Base-by-base conservation (phyloP, 2,329 filamentous ascomycete genomes). In the Gaeumannomyces sp. region DNA sequence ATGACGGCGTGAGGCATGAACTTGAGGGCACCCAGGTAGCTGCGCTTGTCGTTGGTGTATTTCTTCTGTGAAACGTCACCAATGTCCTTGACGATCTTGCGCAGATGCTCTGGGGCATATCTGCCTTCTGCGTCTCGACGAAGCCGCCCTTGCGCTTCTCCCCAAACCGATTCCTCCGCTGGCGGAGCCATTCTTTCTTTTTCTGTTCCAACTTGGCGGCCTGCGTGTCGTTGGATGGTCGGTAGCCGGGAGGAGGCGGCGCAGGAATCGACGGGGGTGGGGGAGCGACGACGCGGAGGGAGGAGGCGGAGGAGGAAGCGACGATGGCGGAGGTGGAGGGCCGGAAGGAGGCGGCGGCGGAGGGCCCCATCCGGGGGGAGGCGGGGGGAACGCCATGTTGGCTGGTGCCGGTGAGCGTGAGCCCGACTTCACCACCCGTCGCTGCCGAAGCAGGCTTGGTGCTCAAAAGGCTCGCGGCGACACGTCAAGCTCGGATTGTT, bases 41-140 rank as follows among this genome's bases (percentile, higher is more conserved):
- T 97, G 70, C 95, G 87, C 84, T 99, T 99, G 81, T 99, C 95
- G 74, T 90, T 97, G 70, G 92, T 97, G 81, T 97, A 99, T 77
- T 97, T 98, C 82, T 97, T 98, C 78, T 99, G 96, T 64, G 94
- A 98, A 62, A 99, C 94, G 82, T 99, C 95, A 71, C 96, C 96
- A 74, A 99, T 99, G 77, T 99, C 95, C 76, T 91, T 93, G 66
- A 99, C 94, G 69, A 98, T 97, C 81, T 99, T 99, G 71, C 96
- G 92, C 75, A 99, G 75, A 85, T 99, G 95, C 81, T 98, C 95
- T 0, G 95, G 94, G 95, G 96, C 92, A 99, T 96, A 73, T 99
- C 95, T 13, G 93, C 93, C 83, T 99, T 99, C 74, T 98, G 94
- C 8, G 93, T 97, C 79, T 99, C 94, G 1, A 99, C 92, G 69